Base-by-base conservation (phyloP, 305 asterid genomes). In the Striga hermonthica region DNA sequence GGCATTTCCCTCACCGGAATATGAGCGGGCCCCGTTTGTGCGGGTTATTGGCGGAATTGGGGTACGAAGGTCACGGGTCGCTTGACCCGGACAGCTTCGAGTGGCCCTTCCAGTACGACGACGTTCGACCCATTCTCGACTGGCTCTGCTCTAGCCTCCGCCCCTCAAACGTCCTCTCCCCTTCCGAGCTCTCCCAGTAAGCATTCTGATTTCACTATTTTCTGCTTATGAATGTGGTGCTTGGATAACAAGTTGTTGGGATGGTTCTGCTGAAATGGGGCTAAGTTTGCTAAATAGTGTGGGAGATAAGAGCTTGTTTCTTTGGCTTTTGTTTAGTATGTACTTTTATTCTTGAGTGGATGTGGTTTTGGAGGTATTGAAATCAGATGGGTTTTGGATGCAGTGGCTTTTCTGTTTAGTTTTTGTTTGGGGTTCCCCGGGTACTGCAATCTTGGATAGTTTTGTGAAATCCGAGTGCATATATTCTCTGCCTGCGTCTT, bases 91-190 rank as follows among this genome's bases (percentile, higher is more conserved):
- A 93, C 78, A 90, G 97, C 80, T 90, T 86, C 70, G 95, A 90
- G 61, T 90, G 97, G 97, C 97, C 97, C 39, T 90, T 90, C 69
- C 97, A 88, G 70, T 76, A 72, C 70, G 81, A 76, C 69, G 81
- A 76, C 68, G 78, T 76, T 70, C 75, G 81, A 34, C 83, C 81
- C 52, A 73, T 79, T 28, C 83, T 79, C 66, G 81, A 90, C 75
- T 90, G 98, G 98, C 88, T 92, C 48, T 89, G 96, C 86, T 92
- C 97, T 15, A 87, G 91, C 78, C 97, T 92, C 62, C 97, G 95
- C 60, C 95, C 91, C 39, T 87, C 97, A 57, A 92, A 90, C 54
- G 98, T 90, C 53, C 97, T 93, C 73, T 82, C 97, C 45, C 85
- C 89, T 14, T 76, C 94, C 22, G 95, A 93, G 68, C 83, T 93